These are phyloP conservation scores for Fusarium haematococcum DNA, from an alignment of 2,329 filamentous ascomycete genomes.

Conservation along the genomic window DNA sequence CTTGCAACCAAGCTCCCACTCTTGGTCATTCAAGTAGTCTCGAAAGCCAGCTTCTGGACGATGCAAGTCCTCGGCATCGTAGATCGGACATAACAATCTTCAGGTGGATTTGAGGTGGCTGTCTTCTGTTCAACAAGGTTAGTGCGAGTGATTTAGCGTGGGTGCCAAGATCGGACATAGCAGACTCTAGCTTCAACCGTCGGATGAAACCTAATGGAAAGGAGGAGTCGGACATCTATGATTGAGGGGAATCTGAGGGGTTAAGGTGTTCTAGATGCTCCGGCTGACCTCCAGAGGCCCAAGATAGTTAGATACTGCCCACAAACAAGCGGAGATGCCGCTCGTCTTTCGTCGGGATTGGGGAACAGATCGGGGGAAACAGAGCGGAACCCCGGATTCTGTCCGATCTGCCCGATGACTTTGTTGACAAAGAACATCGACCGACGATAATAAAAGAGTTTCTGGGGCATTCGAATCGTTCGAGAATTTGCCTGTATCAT, in stretches of 20 bases:
- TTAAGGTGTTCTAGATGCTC: background rate
- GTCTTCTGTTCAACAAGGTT: background rate
- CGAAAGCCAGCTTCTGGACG: background rate
- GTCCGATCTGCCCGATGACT: background rate
- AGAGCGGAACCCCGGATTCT: background rate
- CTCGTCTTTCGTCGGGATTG: background rate
- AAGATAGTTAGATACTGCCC: background rate
- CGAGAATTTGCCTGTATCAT: background rate
- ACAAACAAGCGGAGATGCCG: background rate
- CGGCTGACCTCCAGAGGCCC: background rate
- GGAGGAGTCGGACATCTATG: background rate
- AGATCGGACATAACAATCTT: background rate
- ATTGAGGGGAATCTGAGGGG: background rate
- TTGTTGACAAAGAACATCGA: background rate
- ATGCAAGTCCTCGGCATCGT: background rate
- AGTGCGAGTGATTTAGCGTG: background rate
- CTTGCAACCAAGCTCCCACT: background rate
- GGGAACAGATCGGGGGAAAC: background rate
- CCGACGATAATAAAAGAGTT: background rate
- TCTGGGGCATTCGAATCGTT: background rate
- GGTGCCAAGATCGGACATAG: background rate
- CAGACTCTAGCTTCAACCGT: background rate
- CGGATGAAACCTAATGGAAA: background rate
- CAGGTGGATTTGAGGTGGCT: background rate
- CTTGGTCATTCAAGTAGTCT: background rate